Conservation (phyloP, 176 grass and related monocot genomes). For the Bothriochloa decipiens region DNA sequence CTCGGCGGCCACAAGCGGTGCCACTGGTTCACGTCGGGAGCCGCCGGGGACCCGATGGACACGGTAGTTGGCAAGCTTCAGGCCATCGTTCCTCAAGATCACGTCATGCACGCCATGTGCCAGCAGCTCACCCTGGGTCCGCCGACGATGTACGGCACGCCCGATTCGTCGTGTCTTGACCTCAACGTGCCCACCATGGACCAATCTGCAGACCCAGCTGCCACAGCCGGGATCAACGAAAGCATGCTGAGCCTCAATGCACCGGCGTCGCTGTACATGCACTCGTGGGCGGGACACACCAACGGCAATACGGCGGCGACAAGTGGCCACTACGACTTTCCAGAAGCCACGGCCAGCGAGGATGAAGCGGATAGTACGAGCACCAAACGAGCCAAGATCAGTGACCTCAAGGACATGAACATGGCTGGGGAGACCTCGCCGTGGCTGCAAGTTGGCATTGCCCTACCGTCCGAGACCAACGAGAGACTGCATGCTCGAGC, state of each 20-base stretch:
- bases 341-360: conserved; percentile 32
- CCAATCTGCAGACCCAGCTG: conserved; percentile 4
- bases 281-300: conserved; percentile 40
- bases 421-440: conserved; percentile 58
- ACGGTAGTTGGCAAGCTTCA: conserved; percentile 42
- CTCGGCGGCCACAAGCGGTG: conserved; percentile 91
- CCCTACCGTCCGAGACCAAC: conserved; percentile 41
- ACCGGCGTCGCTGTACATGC: conserved; percentile 55
- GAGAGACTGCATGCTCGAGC: conserved; percentile 11
- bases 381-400: conserved; percentile 56
- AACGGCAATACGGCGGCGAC: conserved; percentile 37
- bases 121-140: conserved; percentile 53
- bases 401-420: conserved; percentile 76
- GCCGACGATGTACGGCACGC: conserved; percentile 35
- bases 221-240: conserved; percentile 16
- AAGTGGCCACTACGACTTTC: conserved; percentile 41
- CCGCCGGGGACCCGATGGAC: conserved; percentile 29
- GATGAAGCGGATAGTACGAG: conserved; percentile 75
- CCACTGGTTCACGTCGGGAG: conserved; percentile 73
- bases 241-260: conserved; percentile 47
- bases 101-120: conserved; percentile 42
- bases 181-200: conserved; percentile 70
- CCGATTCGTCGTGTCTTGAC: conserved; percentile 37
- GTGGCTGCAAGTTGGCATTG: conserved; percentile 84
- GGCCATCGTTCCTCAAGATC: conserved; percentile 27